Evolutionary conservation across 2,329 filamentous ascomycete species (phyloP), one percentile per base, ranked within the genome.

Genomic region (Akanthomyces uredinophilus): DNA sequence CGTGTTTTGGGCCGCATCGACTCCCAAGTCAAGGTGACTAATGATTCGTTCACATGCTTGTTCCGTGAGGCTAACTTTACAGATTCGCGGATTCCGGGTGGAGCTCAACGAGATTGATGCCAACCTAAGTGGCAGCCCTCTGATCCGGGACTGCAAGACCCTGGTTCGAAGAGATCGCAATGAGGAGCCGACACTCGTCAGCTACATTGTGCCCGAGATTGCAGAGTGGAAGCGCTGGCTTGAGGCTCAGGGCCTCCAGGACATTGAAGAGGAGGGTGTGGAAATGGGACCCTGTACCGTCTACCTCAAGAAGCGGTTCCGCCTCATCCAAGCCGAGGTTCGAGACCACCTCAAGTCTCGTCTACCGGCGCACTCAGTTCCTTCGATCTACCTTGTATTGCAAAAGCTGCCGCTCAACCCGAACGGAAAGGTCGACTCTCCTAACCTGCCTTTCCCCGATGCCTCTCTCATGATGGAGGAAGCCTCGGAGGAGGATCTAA

Each of bases 81-180:
- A 46, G 80, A 94, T 98, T 66, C 89, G 95, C 64, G 94, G 94
- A 1, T 98, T 97, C 81, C 84, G 94, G 64, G 96, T 99, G 67
- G 95, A 99, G 77, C 86, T 98, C 51, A 89, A 89, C 65, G 95
- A 98, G 67, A 97, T 98, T 67, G 93, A 98, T 74, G 89, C 82
- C 47, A 88, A 96, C 72, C 78, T 97, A 52, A 89, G 86, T 60
- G 83, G 87, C 50, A 85, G 91, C 75, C 86, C 85, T 1, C 77
- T 96, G 27, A 84, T 98, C 27, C 83, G 91, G 46, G 94, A 98
- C 67, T 92, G 90, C 74, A 87, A 91, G 67, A 98, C 94, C 0
- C 78, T 98, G 3, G 86, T 98, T 4, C 85, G 74, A 51, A 65
- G 71, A 60, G 65, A 73, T 37, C 51, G 55, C 22, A 65, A 76